phyloP scores from a whole-genome alignment of 2,329 filamentous ascomycete genomes.

The Botryotinia calthae region DNA sequence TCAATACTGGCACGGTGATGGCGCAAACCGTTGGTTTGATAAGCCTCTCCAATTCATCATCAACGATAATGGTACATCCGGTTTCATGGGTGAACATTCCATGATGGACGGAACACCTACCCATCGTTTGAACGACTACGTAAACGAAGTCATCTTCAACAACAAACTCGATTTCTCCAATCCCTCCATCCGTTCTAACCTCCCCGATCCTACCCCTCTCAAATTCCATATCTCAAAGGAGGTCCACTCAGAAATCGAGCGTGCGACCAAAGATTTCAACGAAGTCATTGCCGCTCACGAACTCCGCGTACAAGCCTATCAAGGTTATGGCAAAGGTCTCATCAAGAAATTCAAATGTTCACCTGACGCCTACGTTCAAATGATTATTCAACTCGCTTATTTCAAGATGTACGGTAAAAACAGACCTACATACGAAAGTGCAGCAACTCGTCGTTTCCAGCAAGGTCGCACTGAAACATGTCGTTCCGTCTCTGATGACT shows the following conservation, averaged over 20 bases:
- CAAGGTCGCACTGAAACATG: slow-evolving; percentile 95
- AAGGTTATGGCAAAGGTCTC: slow-evolving; percentile 94
- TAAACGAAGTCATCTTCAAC: slow-evolving; percentile 87
- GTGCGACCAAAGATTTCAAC: slow-evolving; percentile 75
- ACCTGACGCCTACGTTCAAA: slow-evolving; percentile 95
- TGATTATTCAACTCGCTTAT: slow-evolving; percentile 98
- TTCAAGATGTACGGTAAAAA: slow-evolving; percentile 99
- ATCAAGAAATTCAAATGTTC: slow-evolving; percentile 99
- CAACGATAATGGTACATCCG: slow-evolving; percentile 95
- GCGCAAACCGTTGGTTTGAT: slow-evolving; percentile 94
- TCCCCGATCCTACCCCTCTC: slow-evolving; percentile 76
- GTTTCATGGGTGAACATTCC: slow-evolving; percentile 97
- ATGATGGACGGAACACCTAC: slow-evolving; percentile 99
- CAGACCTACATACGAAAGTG: slow-evolving; percentile 95
- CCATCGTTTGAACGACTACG: slow-evolving; percentile 92
- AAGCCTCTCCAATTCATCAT: slow-evolving; percentile 98
- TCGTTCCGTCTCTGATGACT: slow-evolving; percentile 86
- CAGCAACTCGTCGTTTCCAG: slow-evolving; percentile 91
- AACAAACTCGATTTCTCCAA: slow-evolving; percentile 91
- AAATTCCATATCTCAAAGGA: slow-evolving; percentile 75
- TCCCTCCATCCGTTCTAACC: slow-evolving; percentile 71
- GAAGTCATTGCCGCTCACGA: slow-evolving; percentile 83
- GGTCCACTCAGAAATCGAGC: slow-evolving; percentile 73
- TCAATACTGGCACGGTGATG: slow-evolving; percentile 98
- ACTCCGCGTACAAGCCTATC: slow-evolving; percentile 90